Evolutionary conservation across 768 basidiomycete genomes (phyloP).

Genomic region (Hemileccinum impolitum): DNA sequence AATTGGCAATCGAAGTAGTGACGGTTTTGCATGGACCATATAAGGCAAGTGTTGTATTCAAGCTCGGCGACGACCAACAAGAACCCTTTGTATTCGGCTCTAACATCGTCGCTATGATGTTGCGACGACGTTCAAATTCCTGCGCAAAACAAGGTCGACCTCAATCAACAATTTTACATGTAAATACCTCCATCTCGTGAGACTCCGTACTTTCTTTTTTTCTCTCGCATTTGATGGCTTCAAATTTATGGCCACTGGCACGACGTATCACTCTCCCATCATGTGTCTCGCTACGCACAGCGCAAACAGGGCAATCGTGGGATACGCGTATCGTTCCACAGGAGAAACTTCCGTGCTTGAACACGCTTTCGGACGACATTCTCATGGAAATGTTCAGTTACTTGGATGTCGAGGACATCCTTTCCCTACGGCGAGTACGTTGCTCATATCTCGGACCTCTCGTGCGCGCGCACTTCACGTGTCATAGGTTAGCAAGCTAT

Average conservation of each 20-base stretch:
- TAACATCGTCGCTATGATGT: slow-evolving; percentile 22
- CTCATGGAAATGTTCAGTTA: slow-evolving; percentile 37
- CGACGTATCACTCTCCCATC: slow-evolving; percentile 19
- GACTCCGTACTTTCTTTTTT: slow-evolving; percentile 1
- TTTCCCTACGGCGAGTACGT: slow-evolving; percentile 36
- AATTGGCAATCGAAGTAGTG: too few relatives aligned
- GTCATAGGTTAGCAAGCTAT: slow-evolving; percentile 52
- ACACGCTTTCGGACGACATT: slow-evolving; percentile 36
- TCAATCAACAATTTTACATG: slow-evolving; percentile 19
- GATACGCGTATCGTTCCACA: slow-evolving; percentile 21
- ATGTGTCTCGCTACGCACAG: slow-evolving; percentile 11
- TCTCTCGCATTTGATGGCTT: slow-evolving; percentile 21
- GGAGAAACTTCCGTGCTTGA: slow-evolving; percentile 27
- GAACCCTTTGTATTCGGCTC: slow-evolving; percentile 18
- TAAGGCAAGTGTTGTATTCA: slow-evolving; percentile 26
- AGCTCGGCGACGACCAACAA: slow-evolving; percentile 11
- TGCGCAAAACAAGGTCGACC: slow-evolving; percentile 22
- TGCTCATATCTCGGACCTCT: not conserved
- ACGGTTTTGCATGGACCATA: not conserved
- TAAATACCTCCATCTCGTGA: slow-evolving; percentile 15
- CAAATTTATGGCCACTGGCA: slow-evolving; percentile 17
- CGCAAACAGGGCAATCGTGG: slow-evolving; percentile 22
- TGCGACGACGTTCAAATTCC: slow-evolving; percentile 10
- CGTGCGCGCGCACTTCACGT: not conserved
- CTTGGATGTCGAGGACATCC: slow-evolving; percentile 37